phyloP scores from a whole-genome alignment of 345 rosid genomes.

The Salix dunnii region DNA sequence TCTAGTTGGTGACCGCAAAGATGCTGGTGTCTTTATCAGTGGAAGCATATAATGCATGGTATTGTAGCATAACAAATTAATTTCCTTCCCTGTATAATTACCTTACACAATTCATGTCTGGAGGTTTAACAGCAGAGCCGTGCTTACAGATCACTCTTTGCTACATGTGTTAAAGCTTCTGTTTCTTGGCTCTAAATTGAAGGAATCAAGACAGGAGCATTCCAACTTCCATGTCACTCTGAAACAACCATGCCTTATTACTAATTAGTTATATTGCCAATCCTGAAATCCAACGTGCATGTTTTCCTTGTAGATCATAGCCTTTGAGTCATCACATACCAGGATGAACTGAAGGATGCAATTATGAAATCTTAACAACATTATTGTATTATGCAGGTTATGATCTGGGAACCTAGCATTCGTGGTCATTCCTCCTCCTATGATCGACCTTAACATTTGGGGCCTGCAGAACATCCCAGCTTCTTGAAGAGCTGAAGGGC shows the following conservation, averaged over 20 bases:
- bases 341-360: not conserved
- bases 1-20: slow-evolving; percentile 96
- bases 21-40: slow-evolving; percentile 98
- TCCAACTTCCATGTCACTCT: not conserved
- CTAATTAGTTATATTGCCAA: not conserved
- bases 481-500: no score
- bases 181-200: not conserved
- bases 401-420: slow-evolving; percentile 97
- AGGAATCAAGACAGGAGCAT: no score
- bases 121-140: not conserved
- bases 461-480: no score
- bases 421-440: no score
- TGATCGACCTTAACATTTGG: no score
- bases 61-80: slow-evolving; percentile 17
- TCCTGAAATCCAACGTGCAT: not conserved
- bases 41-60: slow-evolving; percentile 96
- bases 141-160: not conserved
- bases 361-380: slow-evolving; percentile 1
- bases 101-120: not conserved
- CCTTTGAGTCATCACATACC: not conserved
- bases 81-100: slow-evolving; percentile 9
- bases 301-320: not conserved
- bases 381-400: slow-evolving; percentile 58
- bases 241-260: not conserved
- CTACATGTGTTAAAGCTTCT: not conserved